These are phyloP conservation scores for Ogataea trehalophila DNA, from an alignment of 805 yeast genomes.

Conservation along the genomic window DNA sequence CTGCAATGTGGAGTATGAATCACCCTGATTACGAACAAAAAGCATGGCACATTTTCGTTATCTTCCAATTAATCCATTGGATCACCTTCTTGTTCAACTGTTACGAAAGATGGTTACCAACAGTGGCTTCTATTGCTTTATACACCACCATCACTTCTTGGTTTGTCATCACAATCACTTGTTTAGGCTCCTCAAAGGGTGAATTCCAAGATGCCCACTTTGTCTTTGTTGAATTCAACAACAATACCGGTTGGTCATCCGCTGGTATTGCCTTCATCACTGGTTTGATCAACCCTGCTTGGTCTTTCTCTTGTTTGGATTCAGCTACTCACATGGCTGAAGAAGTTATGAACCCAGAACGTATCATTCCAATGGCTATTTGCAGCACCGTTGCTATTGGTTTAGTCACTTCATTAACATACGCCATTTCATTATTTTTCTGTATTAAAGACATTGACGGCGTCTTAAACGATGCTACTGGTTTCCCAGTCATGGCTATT, in stretches of 20 bases:
- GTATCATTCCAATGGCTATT: conserved; percentile 57
- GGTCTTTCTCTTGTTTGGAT: conserved; percentile 67
- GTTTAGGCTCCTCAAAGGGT: conserved; percentile 48
- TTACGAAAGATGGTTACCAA: conserved; percentile 49
- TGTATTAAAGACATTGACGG: conserved; percentile 48
- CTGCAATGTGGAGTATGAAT: conserved; percentile 40
- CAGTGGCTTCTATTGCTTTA: conserved; percentile 43
- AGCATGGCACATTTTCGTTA: conserved; percentile 53
- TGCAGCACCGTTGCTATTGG: conserved; percentile 63
- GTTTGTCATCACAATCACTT: conserved; percentile 46
- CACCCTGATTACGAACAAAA: conserved; percentile 32
- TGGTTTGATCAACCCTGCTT: conserved; percentile 67
- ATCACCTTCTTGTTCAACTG: conserved; percentile 43
- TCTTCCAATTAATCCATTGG: conserved; percentile 41
- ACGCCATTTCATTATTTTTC: conserved; percentile 55
- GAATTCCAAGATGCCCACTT: conserved; percentile 45
- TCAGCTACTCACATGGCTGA: conserved; percentile 72
- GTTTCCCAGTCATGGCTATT: conserved; percentile 61
- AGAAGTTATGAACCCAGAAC: conserved; percentile 53
- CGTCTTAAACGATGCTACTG: conserved; percentile 46
- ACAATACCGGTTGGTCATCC: conserved; percentile 57
- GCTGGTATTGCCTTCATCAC: conserved; percentile 59
- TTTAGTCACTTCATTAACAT: conserved; percentile 51
- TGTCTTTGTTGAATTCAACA: conserved; percentile 50
- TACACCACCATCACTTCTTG: conserved; percentile 51